Base-by-base conservation (phyloP, 2,329 filamentous ascomycete species). In the Penicillium hesseltinei region DNA sequence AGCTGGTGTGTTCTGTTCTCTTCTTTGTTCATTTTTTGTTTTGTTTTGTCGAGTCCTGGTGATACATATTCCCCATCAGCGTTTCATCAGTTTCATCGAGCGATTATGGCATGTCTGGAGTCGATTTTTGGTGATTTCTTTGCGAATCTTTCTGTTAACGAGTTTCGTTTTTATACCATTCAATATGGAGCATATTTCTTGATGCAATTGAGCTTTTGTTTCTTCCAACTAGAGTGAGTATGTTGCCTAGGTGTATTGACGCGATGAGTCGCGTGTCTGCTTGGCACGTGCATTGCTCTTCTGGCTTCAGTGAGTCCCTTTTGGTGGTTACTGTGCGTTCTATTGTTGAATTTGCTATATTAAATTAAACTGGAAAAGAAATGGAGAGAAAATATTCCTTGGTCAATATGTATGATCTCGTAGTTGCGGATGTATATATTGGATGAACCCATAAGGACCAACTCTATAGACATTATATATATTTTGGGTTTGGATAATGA, bases 21-120 rank as follows among this genome's bases (percentile, higher is more conserved):
- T 29, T 57, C 45, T 46, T 57, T 42, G 25, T 53, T 55, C 57
- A 10, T 17, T 3, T 6, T 54, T 17, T 2, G 4, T 54, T 38
- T 40, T 3, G 5, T 4, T 45, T 57, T 29, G 76, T 35, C 51
- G 56, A 51, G 54, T 52, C 44, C 47, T 60, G 44, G 25, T 64
- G 59, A 58, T 65, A 60, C 61, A 52, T 65, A 54, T 64, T 60
- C 48, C 51, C 57, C 46, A 21, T 55, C 54, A 47, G 64, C 60
- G 56, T 64, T 65, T 59, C 21, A 23, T 47, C 21, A 4, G 31
- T 47, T 51, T 42, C 39, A 61, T 61, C 55, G 52, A 64, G 62
- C 62, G 59, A 58, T 56, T 53, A 42, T 60, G 59, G 61, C 62
- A 66, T 66, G 62, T 58, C 54, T 45, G 62, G 63, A 61, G 62